phyloP scores from a whole-genome alignment of 768 basidiomycete species.

The Hypsizygus marmoreus region DNA sequence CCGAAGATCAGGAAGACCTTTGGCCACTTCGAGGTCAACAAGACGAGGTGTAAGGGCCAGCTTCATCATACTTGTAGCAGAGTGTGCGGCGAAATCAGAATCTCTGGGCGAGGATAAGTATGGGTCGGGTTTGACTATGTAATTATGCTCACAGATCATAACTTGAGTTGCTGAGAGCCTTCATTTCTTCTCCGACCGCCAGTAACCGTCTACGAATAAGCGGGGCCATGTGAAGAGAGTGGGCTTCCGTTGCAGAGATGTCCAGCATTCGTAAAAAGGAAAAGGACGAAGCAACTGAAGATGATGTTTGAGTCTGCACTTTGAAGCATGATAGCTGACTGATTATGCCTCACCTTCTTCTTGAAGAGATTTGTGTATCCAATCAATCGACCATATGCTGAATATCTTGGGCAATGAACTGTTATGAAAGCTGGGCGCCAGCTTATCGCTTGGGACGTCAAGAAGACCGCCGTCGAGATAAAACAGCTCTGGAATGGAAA shows the following conservation, averaged over 20 bases:
- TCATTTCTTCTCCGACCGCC: slow-evolving; percentile 46
- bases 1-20: slow-evolving; percentile 53
- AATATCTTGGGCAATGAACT: slow-evolving; percentile 65
- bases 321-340: slow-evolving; percentile 6
- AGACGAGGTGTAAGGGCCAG: slow-evolving; percentile 34
- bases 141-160: slow-evolving; percentile 42
- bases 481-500: slow-evolving; percentile 71
- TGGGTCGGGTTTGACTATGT: not conserved
- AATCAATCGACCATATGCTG: slow-evolving; percentile 89
- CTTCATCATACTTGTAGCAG: slow-evolving; percentile 32
- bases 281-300: slow-evolving; percentile 55
- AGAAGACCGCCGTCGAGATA: slow-evolving; percentile 78
- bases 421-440: slow-evolving; percentile 48
- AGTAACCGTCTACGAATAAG: slow-evolving; percentile 57
- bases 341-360: slow-evolving; percentile 52
- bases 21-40: slow-evolving; percentile 33
- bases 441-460: slow-evolving; percentile 60
- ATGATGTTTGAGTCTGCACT: not conserved
- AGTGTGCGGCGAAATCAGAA: slow-evolving; percentile 47
- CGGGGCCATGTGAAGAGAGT: slow-evolving; percentile 59
- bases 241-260: slow-evolving; percentile 63
- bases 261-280: slow-evolving; percentile 77
- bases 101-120: slow-evolving; percentile 43
- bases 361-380: slow-evolving; percentile 71
- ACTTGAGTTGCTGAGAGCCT: slow-evolving; percentile 38